Base-by-base conservation (phyloP, 2,329 filamentous ascomycete genomes). In the Aspergillus jensenii region DNA sequence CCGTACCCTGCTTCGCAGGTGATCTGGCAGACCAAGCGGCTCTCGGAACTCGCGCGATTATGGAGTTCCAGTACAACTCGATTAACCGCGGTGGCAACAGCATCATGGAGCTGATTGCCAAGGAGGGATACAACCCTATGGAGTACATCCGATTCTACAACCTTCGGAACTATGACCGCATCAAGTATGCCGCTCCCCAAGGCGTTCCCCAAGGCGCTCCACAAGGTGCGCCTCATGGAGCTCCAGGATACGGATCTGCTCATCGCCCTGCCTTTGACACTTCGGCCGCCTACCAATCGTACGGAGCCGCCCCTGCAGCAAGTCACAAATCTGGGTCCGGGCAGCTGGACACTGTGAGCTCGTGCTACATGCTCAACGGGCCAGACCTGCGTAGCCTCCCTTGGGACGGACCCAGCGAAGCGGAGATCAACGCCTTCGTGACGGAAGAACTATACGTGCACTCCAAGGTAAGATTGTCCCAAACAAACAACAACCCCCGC, bases 21-120 rank as follows among this genome's bases (percentile, higher is more conserved):
- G 93, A 98, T 70, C 80, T 99, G 37, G 81, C 90, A 55, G 88
- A 93, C 15, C 88, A 93, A 62, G 91, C 90, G 7, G 92, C 92
- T 0, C 85, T 87, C 1, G 93, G 93, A 11, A 98, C 93, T 0
- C 80, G 91, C 47, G 93, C 93, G 11, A 99, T 98, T 68, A 98
- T 99, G 91, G 93, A 98, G 72, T 98, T 96, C 72, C 95, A 98
- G 73, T 99, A 95, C 81, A 96, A 96, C 76, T 96, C 91, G 0
- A 96, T 99, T 66, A 93, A 90, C 71, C 88, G 95, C 43, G 95
- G 95, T 14, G 89, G 95, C 60, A 83, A 97, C 72, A 96, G 91
- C 21, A 98, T 99, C 55, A 96, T 90, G 70, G 91, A 87, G 54
- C 84, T 89, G 68, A 86, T 97, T 58, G 82, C 83, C 59, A 86